These are phyloP conservation scores for Perilla frutescens DNA, from an alignment of 257 asterid species.

Conservation along the genomic window DNA sequence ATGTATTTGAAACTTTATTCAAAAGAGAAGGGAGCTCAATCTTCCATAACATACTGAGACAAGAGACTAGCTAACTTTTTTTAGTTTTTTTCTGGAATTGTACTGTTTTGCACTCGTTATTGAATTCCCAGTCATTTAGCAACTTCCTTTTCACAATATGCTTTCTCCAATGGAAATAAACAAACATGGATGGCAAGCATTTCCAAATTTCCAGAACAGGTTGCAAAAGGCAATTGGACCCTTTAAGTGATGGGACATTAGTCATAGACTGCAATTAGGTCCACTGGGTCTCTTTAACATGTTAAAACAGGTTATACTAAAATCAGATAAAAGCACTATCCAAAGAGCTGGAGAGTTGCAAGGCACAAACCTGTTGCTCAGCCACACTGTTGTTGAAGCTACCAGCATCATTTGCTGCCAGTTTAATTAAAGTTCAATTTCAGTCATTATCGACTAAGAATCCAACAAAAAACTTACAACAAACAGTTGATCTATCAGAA, in stretches of 20 bases:
- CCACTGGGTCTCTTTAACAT: conserved; percentile 10
- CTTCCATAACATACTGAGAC: not conserved
- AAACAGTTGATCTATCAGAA: conserved; percentile 8
- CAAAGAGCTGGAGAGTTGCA: conserved; percentile 31
- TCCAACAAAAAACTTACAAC: conserved; percentile 4
- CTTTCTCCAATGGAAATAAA: conserved; percentile 11
- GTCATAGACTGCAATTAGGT: conserved; percentile 4
- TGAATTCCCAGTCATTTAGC: not conserved
- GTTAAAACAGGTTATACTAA: not conserved
- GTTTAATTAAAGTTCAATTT: conserved; percentile 36
- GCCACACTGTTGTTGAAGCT: conserved; percentile 97
- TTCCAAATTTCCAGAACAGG: conserved; percentile 24
- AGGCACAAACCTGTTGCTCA: conserved; percentile 83
- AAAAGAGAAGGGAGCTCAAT: not conserved
- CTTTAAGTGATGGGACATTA: conserved; percentile 17
- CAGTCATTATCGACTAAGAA: conserved; percentile 26
- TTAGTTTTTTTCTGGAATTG: not conserved
- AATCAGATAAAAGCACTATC: conserved; percentile 22
- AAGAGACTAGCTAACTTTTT: not conserved
- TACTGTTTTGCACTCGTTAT: not conserved
- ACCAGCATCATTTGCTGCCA: conserved; percentile 92
- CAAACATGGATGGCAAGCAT: conserved; percentile 22
- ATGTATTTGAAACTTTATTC: not conserved
- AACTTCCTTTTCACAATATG: not conserved
- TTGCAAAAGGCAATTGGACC: conserved; percentile 22